phyloP scores from a whole-genome alignment of 352 stramenopile genomes.

The Phytophthora sp. region DNA sequence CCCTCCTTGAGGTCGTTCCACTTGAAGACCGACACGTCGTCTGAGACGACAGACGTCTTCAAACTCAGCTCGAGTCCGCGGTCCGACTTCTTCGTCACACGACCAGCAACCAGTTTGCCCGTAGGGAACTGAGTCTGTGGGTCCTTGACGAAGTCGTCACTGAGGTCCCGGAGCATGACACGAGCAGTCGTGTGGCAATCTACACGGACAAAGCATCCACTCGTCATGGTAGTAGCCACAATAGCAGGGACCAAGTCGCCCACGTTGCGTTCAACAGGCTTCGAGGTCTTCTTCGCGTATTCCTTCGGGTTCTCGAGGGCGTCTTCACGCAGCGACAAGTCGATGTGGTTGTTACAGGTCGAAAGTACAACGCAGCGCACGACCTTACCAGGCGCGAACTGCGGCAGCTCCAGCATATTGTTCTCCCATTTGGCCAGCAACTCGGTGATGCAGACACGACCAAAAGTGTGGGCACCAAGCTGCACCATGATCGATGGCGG shows the following conservation, averaged over 20 bases:
- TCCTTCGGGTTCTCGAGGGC: constrained; percentile 55
- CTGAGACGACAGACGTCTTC: constrained; percentile 93
- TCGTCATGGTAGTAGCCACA: constrained; percentile 91
- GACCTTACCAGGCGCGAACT: constrained; percentile 71
- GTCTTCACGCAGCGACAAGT: constrained; percentile 79
- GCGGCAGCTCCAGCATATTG: constrained; percentile 66
- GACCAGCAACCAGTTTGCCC: constrained; percentile 94
- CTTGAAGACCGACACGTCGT: constrained; percentile 83
- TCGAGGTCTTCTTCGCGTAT: constrained; percentile 55
- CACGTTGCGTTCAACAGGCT: constrained; percentile 46
- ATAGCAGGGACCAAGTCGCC: constrained; percentile 92
- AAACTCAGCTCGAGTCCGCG: constrained; percentile 93
- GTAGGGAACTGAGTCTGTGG: constrained; percentile 88
- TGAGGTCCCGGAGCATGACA: constrained; percentile 95
- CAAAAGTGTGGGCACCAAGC: constrained; percentile 73
- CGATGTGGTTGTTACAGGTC: constrained; percentile 53
- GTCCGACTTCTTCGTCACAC: constrained; percentile 90
- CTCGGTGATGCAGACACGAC: constrained; percentile 85
- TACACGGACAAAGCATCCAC: constrained; percentile 95
- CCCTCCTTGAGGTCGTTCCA: constrained; percentile 92
- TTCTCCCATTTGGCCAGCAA: constrained; percentile 73
- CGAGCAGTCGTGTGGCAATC: constrained; percentile 87
- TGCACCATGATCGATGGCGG: constrained; percentile 89
- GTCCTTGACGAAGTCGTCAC: constrained; percentile 95
- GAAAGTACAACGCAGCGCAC: constrained; percentile 80